Evolutionary conservation across 1,139 yeast genomes (phyloP).

Genomic region (Diutina siamensis): DNA sequence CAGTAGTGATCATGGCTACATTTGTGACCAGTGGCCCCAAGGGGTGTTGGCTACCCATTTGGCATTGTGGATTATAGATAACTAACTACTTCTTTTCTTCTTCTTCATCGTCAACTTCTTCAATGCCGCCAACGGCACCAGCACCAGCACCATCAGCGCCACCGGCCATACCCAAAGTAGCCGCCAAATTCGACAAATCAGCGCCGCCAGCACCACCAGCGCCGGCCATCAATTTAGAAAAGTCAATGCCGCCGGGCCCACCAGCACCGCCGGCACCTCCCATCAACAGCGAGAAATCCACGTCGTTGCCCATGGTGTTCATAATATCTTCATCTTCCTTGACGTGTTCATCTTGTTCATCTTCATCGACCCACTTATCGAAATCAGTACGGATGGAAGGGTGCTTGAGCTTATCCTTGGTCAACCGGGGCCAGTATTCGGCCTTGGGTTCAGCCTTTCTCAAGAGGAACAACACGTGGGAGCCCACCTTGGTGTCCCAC

Average conservation of each 20-base stretch:
- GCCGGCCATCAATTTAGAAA: slow-evolving; percentile 17
- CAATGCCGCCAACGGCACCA: too few species aligned
- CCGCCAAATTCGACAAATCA: slow-evolving; percentile 9
- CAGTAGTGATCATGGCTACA: not conserved
- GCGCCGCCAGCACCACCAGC: slow-evolving; percentile 17
- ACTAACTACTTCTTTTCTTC: not conserved
- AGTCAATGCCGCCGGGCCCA: slow-evolving; percentile 13
- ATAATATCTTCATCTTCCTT: slow-evolving; percentile 26
- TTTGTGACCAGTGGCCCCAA: not conserved
- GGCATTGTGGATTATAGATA: not conserved
- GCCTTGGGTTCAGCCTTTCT: slow-evolving; percentile 55
- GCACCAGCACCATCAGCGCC: too few species aligned
- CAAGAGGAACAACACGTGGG: slow-evolving; percentile 57
- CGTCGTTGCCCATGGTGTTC: slow-evolving; percentile 16
- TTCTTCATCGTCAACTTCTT: slow-evolving; percentile 16
- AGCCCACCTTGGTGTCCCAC: slow-evolving; percentile 45
- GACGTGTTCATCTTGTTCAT: slow-evolving; percentile 22
- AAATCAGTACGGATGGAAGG: slow-evolving; percentile 92
- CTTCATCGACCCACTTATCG: slow-evolving; percentile 64
- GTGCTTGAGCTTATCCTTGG: slow-evolving; percentile 29
- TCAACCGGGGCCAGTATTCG: slow-evolving; percentile 34
- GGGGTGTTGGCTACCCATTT: not conserved
- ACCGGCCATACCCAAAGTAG: slow-evolving; percentile 8
- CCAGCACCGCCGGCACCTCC: slow-evolving; percentile 17
- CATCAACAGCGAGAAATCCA: slow-evolving; percentile 7